A percentile compares a stretch with the other conserved stretches of the same genome.
Conservation (phyloP, 2,329 filamentous ascomycete species). For the Diaporthe sp. region DNA sequence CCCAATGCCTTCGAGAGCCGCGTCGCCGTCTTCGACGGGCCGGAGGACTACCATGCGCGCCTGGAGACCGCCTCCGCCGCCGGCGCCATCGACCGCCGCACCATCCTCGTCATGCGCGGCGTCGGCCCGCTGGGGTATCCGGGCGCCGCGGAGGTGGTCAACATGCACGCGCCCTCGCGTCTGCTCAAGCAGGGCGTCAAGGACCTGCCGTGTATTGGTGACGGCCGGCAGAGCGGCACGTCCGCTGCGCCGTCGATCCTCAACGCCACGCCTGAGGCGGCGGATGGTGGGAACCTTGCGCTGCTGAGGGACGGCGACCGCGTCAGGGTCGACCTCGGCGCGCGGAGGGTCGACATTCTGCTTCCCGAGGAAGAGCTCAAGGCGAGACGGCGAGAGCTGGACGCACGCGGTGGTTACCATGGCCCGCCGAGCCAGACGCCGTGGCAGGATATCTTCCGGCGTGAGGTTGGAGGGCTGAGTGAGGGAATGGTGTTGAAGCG, state of each 20-base stretch:
- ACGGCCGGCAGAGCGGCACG: constrained; percentile 67
- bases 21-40: constrained; percentile 63
- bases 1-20: constrained; percentile 61
- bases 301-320: constrained; percentile 62
- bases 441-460: constrained; percentile 64
- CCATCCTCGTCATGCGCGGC: constrained; percentile 63
- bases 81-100: constrained; percentile 54
- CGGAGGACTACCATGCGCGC: constrained; percentile 59
- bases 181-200: constrained; percentile 59
- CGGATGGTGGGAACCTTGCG: constrained; percentile 65
- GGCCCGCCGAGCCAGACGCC: constrained; percentile 59
- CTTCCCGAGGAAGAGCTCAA: constrained; percentile 53
- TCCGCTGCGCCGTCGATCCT: constrained; percentile 67
- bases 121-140: constrained; percentile 63
- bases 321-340: constrained; percentile 62
- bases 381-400: constrained; percentile 52
- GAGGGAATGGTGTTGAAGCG: constrained; percentile 61
- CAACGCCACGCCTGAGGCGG: constrained; percentile 68
- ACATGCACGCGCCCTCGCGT: constrained; percentile 62
- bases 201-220: constrained; percentile 64
- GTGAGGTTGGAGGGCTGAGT: constrained; percentile 58
- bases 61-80: constrained; percentile 51
- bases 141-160: constrained; percentile 64
- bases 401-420: constrained; percentile 52
- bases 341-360: constrained; percentile 62